Conservation (phyloP, 1,284 basidiomycete genomes). For the Ceratobasidium sp. region DNA sequence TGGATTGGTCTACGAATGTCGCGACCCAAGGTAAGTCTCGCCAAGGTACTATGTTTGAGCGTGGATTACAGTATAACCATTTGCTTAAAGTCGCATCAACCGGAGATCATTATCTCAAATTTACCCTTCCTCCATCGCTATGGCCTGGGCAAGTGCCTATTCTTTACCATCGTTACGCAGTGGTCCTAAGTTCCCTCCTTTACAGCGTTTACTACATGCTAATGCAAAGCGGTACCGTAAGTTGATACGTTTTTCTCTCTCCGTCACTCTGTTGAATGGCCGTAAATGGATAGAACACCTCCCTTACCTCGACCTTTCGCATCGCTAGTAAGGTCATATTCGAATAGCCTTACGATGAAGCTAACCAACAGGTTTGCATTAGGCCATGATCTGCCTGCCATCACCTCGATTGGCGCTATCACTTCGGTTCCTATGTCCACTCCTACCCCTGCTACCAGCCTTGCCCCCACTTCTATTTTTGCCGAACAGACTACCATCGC, state of each 20-base stretch:
- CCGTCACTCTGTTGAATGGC: not conserved
- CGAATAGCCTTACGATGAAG: not conserved
- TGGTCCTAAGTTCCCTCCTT: not conserved
- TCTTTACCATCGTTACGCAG: not conserved
- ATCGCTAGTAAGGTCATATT: conserved; percentile 5
- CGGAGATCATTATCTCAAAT: conserved; percentile 15
- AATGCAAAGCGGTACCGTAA: not conserved
- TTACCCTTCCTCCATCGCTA: not conserved
- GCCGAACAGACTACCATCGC: not conserved
- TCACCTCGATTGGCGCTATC: too few species aligned
- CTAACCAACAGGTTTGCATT: not conserved
- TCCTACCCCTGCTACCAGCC: not conserved
- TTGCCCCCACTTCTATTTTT: too few species aligned
- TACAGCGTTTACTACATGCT: conserved; percentile 21
- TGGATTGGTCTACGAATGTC: conserved; percentile 16
- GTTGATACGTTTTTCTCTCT: not conserved
- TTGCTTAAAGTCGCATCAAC: conserved; percentile 10
- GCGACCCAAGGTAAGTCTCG: conserved; percentile 10
- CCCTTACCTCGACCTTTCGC: not conserved
- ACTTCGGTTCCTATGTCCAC: not conserved
- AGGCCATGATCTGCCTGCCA: not conserved
- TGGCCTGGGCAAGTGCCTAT: conserved; percentile 16
- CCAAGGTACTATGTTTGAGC: not conserved
- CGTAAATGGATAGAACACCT: not conserved
- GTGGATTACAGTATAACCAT: not conserved